A percentile compares a stretch with the other conserved stretches of the same genome.
These are phyloP conservation scores for Conticribra guillardii DNA, from an alignment of 108 stramenopile species.

Conservation along the genomic window DNA sequence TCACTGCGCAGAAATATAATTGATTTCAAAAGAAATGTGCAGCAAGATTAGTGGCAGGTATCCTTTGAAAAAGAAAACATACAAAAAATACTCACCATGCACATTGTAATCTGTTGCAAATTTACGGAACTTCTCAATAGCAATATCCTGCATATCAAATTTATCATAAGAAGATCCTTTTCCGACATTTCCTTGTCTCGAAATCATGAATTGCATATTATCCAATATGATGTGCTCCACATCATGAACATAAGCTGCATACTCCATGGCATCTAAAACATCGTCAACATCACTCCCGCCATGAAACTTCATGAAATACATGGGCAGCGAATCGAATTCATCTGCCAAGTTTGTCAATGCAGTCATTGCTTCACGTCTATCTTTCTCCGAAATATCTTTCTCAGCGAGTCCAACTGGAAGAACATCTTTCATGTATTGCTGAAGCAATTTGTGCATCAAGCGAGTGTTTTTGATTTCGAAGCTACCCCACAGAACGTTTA, in stretches of 20 bases:
- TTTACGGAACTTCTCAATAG: constrained; percentile 95
- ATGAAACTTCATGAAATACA: constrained; percentile 96
- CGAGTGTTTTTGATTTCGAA: constrained; percentile 96
- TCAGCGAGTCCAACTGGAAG: constrained; percentile 60
- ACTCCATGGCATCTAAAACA: constrained; percentile 97
- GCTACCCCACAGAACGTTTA: constrained; percentile 94
- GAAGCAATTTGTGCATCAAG: constrained; percentile 91
- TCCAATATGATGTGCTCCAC: constrained; percentile 94
- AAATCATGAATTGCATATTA: constrained; percentile 99
- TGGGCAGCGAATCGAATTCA: constrained; percentile 87
- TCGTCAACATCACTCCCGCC: constrained; percentile 93
- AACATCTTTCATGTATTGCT: constrained; percentile 81
- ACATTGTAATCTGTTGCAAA: constrained; percentile 97
- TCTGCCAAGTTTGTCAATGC: constrained; percentile 73
- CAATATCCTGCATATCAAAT: constrained; percentile 93
- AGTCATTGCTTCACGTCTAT: constrained; percentile 44
- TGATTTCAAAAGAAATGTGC: background rate
- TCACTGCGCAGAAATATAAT: constrained; percentile 45
- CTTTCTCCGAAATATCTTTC: constrained; percentile 24
- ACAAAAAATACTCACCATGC: constrained; percentile 48
- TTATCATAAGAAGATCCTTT: constrained; percentile 65
- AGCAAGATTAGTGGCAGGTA: background rate
- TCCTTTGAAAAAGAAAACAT: background rate
- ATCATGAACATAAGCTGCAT: constrained; percentile 93
- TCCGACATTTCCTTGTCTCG: constrained; percentile 44